A percentile compares a stretch with the other conserved stretches of the same genome.
Conservation (phyloP, 495 filamentous ascomycete genomes). For the Neurospora tetraspora region DNA sequence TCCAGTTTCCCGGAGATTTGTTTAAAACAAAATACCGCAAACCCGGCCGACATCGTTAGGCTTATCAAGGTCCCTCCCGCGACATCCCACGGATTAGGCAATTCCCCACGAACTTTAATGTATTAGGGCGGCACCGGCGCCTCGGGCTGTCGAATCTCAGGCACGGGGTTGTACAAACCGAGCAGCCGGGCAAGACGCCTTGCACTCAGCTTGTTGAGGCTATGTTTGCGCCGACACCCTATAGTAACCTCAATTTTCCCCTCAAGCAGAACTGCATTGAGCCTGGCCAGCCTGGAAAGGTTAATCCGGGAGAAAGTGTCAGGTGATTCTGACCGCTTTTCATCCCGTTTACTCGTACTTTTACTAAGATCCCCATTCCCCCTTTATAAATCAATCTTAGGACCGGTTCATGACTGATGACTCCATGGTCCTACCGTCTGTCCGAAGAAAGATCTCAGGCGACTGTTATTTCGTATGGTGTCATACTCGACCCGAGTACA, state of each 20-base stretch:
- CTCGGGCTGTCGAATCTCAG: not conserved
- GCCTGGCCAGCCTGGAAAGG: not conserved
- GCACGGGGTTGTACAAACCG: not conserved
- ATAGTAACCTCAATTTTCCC: not conserved
- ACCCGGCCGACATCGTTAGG: not conserved
- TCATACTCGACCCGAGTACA: slow-evolving; percentile 2
- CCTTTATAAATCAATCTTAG: not conserved
- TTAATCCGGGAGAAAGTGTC: not conserved
- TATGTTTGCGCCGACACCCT: not conserved
- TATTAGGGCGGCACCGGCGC: not conserved
- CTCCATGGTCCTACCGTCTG: not conserved
- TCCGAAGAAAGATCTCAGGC: not conserved
- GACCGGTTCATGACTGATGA: not conserved
- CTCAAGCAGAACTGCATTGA: too few species aligned
- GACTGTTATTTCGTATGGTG: slow-evolving; percentile 11
- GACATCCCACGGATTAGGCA: not conserved
- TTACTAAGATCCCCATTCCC: not conserved
- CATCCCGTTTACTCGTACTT: not conserved
- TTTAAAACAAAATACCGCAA: not conserved
- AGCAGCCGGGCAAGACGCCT: not conserved
- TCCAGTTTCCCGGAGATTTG: not conserved
- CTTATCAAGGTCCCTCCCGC: not conserved
- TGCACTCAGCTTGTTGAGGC: not conserved
- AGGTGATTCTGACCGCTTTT: not conserved
- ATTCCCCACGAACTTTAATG: not conserved